These are phyloP conservation scores for Schwanniomyces vanrijiae DNA, from an alignment of 805 yeast species.

Conservation along the genomic window DNA sequence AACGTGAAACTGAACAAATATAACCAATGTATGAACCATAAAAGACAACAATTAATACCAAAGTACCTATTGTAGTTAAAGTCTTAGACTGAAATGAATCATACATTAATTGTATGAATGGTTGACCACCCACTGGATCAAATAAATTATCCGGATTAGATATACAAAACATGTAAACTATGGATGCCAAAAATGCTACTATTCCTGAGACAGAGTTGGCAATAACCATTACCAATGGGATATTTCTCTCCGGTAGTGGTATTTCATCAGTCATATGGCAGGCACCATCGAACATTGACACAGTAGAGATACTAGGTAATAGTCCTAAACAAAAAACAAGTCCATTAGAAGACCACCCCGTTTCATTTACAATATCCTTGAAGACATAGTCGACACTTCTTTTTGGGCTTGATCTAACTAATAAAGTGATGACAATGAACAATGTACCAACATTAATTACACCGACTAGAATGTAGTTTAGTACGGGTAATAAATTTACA, in stretches of 20 bases:
- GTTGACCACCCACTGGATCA: slow-evolving; percentile 21
- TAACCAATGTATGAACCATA: slow-evolving; percentile 16
- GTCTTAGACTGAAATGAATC: slow-evolving; percentile 23
- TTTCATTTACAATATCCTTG: slow-evolving; percentile 18
- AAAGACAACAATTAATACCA: slow-evolving; percentile 15
- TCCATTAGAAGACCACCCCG: slow-evolving; percentile 27
- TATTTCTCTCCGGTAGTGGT: slow-evolving; percentile 24
- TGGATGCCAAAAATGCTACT: slow-evolving; percentile 29
- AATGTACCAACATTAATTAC: slow-evolving; percentile 22
- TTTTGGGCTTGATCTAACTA: slow-evolving; percentile 18
- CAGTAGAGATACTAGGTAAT: slow-evolving; percentile 24
- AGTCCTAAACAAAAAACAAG: slow-evolving; percentile 25
- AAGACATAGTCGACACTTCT: slow-evolving; percentile 20
- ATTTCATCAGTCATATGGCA: slow-evolving; percentile 37
- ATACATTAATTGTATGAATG: slow-evolving; percentile 21
- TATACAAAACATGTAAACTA: slow-evolving; percentile 27
- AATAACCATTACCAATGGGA: slow-evolving; percentile 33
- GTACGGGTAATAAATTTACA: slow-evolving; percentile 12
- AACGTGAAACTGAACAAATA: slow-evolving; percentile 30
- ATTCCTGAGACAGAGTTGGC: slow-evolving; percentile 24
- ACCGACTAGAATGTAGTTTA: slow-evolving; percentile 16
- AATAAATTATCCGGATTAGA: slow-evolving; percentile 12
- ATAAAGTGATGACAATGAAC: slow-evolving; percentile 17
- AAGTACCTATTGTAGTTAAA: slow-evolving; percentile 23
- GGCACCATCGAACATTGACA: slow-evolving; percentile 33